Evolutionary conservation across 176 grass and related monocot species (phyloP).

Genomic region (Rhipidocladum racemiflorum): DNA sequence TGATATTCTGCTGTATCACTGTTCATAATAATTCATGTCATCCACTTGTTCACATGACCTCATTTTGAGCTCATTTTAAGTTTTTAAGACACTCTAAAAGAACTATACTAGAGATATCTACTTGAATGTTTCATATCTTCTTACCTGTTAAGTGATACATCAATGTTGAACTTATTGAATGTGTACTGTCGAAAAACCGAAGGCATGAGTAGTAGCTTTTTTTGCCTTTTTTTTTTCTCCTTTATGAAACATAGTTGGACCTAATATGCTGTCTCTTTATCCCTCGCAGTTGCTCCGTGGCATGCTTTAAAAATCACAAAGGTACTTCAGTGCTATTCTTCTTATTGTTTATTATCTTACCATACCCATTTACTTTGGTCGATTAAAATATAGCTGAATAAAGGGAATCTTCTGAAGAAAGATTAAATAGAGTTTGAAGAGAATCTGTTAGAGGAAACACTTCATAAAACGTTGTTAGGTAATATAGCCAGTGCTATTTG

Average conservation of each 20-base stretch:
- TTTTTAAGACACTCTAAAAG: neutral
- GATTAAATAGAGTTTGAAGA: neutral
- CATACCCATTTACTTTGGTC: neutral
- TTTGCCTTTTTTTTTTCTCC: conserved; percentile 3
- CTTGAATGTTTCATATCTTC: conserved; percentile 27
- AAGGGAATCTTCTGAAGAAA: neutral
- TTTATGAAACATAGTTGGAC: neutral
- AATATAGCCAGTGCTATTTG: neutral
- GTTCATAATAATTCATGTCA: neutral
- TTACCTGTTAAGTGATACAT: neutral
- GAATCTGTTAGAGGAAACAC: neutral
- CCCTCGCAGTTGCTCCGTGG: conserved; percentile 80
- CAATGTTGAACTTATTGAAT: neutral
- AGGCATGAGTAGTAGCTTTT: neutral
- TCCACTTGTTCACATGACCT: neutral
- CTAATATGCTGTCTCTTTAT: conserved; percentile 31
- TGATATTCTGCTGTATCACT: neutral
- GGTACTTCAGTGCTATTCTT: conserved; percentile 44
- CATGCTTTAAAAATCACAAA: conserved; percentile 98
- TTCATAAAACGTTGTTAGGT: neutral
- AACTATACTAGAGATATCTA: neutral
- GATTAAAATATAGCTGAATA: neutral
- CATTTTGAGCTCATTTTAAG: neutral
- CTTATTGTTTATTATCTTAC: neutral
- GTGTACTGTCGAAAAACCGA: neutral